Conservation (phyloP, 345 rosid species). For the Angophora floribunda region DNA sequence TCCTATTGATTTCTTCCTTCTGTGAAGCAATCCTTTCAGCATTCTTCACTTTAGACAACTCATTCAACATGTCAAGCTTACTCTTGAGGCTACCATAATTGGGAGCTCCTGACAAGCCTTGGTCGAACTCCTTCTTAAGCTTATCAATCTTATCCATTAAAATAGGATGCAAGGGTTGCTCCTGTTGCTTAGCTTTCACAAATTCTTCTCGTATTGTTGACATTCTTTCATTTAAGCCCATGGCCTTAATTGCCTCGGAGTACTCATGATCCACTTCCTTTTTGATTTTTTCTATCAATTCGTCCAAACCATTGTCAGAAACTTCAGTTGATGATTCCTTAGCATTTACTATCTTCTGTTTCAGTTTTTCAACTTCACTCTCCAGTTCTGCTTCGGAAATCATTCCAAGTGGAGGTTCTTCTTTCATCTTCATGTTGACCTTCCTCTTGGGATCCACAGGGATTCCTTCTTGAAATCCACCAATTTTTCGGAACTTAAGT, state of each 20-base stretch:
- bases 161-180: constrained; percentile 50
- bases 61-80: constrained; percentile 68
- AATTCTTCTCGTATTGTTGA: constrained; percentile 37
- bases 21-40: constrained; percentile 16
- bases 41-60: constrained; percentile 50
- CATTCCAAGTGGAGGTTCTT: constrained; percentile 16
- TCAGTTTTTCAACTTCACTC: constrained; percentile 61
- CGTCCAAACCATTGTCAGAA: constrained; percentile 38
- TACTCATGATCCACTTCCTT: constrained; percentile 71
- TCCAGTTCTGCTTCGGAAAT: constrained; percentile 42
- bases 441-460: constrained; percentile 56
- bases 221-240: constrained; percentile 51
- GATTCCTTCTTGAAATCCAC: constrained; percentile 59
- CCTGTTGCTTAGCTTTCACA: constrained; percentile 35
- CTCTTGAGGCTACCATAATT: constrained; percentile 49
- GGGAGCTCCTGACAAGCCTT: constrained; percentile 43
- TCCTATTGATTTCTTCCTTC: constrained; percentile 43
- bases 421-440: constrained; percentile 69
- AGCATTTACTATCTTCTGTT: constrained; percentile 53
- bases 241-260: constrained; percentile 46
- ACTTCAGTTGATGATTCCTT: constrained; percentile 50
- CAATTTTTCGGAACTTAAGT: constrained; percentile 80
- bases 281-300: constrained; percentile 60
- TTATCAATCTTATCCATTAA: constrained; percentile 48
- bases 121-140: constrained; percentile 51